Evolutionary conservation across 257 asterid species (phyloP).

Genomic region (Scutellaria minor): DNA sequence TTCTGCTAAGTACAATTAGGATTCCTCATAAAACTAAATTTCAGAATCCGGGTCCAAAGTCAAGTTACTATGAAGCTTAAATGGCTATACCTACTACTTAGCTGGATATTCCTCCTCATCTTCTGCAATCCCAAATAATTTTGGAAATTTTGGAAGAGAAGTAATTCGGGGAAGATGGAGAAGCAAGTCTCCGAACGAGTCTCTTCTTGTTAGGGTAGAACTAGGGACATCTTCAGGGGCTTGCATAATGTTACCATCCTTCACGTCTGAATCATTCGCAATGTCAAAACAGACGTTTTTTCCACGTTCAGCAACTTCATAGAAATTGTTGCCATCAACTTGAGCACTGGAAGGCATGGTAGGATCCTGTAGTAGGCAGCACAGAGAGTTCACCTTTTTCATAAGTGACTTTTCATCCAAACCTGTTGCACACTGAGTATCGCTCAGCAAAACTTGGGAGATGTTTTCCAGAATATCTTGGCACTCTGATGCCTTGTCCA

Average conservation of each 20-base stretch:
- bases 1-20: constrained; percentile 36
- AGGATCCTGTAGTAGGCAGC: constrained; percentile 68
- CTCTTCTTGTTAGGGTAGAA: constrained; percentile 55
- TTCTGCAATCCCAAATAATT: constrained; percentile 57
- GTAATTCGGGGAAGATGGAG: constrained; percentile 74
- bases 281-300: constrained; percentile 36
- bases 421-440: constrained; percentile 51
- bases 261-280: constrained; percentile 33
- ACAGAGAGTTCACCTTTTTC: constrained; percentile 83
- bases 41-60: constrained; percentile 49
- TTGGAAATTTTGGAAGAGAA: constrained; percentile 63
- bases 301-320: constrained; percentile 39
- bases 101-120: constrained; percentile 49
- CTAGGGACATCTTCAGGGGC: constrained; percentile 34
- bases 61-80: background rate
- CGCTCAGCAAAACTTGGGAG: constrained; percentile 52
- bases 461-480: constrained; percentile 65
- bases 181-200: constrained; percentile 70
- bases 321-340: constrained; percentile 41
- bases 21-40: constrained; percentile 53
- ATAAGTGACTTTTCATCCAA: constrained; percentile 79
- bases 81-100: constrained; percentile 18
- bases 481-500: constrained; percentile 61
- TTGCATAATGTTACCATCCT: constrained; percentile 19
- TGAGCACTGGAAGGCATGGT: constrained; percentile 39